Conservation (phyloP, 2,329 filamentous ascomycete genomes). For the Aspergillus fischeri region DNA sequence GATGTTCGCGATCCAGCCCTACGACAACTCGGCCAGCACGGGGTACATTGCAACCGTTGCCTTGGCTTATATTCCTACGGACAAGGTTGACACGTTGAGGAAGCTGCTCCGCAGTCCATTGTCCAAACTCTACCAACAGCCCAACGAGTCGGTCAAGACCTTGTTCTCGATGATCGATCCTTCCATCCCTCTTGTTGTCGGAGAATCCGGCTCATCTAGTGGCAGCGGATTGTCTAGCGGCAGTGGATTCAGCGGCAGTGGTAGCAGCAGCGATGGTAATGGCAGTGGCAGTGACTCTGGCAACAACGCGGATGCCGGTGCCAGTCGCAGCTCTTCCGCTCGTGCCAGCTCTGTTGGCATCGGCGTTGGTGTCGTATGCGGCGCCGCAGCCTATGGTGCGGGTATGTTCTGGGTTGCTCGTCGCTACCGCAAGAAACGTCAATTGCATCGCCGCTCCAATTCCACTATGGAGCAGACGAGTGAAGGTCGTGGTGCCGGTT, state of each 20-base stretch:
- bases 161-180: slow-evolving; percentile 80
- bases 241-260: slow-evolving; percentile 38
- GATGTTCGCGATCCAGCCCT: slow-evolving; percentile 70
- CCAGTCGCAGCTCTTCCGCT: slow-evolving; percentile 40
- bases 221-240: slow-evolving; percentile 24
- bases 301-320: slow-evolving; percentile 43
- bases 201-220: slow-evolving; percentile 44
- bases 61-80: slow-evolving; percentile 69
- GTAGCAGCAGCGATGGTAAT: slow-evolving; percentile 38
- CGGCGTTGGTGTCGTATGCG: slow-evolving; percentile 69
- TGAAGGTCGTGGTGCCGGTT: slow-evolving; percentile 52
- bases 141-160: slow-evolving; percentile 60
- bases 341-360: slow-evolving; percentile 57
- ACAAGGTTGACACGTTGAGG: slow-evolving; percentile 63
- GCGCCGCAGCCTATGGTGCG: slow-evolving; percentile 82
- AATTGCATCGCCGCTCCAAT: slow-evolving; percentile 70
- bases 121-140: slow-evolving; percentile 71
- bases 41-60: slow-evolving; percentile 81
- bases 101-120: slow-evolving; percentile 67
- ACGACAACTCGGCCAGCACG: slow-evolving; percentile 62
- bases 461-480: slow-evolving; percentile 66
- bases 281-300: slow-evolving; percentile 31
- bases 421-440: slow-evolving; percentile 81
- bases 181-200: slow-evolving; percentile 65
- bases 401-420: slow-evolving; percentile 93